Evolutionary conservation across 306 rosid genomes (phyloP), one percentile per base, ranked within the genome.

Genomic region (Vigna reflexopilosa): DNA sequence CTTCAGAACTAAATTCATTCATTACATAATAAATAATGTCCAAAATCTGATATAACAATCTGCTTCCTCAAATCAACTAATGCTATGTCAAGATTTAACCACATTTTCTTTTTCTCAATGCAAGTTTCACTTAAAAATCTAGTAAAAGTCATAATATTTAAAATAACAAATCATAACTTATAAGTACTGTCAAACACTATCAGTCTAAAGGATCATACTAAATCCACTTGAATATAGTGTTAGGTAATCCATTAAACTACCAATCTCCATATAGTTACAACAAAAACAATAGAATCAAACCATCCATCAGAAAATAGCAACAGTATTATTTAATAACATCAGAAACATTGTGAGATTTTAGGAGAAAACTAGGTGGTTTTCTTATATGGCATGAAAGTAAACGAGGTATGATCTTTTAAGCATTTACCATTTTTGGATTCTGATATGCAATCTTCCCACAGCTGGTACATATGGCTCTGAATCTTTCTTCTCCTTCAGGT

Each of bases 401-500:
- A 7, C 36, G 42, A 16, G 36, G 45, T 55, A 42, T 7, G 69
- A 24, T 32, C n/a, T 16, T 52, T 34, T 30, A 40, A 44, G 12
- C 48, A 40, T 65, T 80, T 78, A 90, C 96, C 97, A 92, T 92
- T 81, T 92, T 92, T 17, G 96, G 97, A 77, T 92, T 92, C 86
- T 90, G 91, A 81, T 92, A 92, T 73, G 93, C 70, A 79, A 92
- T 83, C 78, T 75, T 89, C 75, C 84, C 92, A 81, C 97, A 92
- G 78, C 83, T 75, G 32, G 93, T 89, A 77, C 93, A 92, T 77
- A 90, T 86, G 42, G 96, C 90, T 85, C 96, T 83, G 73, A 89
- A 61, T 81, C 86, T 90, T 84, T 91, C 95, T 84, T 93, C 97
- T 50, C 95, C 97, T 0, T 87, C 89, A 14, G 98, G 97, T 76